These are phyloP conservation scores for Pseudognaphalium luteoalbum DNA, from an alignment of 129 eudicot species.

Conservation along the genomic window DNA sequence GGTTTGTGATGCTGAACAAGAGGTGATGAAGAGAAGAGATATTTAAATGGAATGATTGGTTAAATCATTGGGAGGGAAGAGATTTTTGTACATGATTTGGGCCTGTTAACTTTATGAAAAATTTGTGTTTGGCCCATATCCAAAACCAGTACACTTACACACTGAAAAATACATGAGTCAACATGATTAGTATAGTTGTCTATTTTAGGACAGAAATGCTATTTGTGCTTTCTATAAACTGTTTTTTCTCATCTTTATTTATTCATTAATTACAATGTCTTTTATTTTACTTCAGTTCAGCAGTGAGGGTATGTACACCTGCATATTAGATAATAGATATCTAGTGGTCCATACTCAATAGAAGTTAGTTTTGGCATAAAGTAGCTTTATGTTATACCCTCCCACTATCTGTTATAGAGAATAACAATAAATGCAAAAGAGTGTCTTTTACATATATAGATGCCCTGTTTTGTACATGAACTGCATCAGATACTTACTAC, in stretches of 20 bases:
- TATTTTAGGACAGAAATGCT: too few relatives aligned
- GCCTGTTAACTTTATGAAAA: slow-evolving; percentile 3
- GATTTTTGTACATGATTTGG: slow-evolving; percentile 23
- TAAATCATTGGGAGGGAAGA: slow-evolving; percentile 38
- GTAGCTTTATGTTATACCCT: slow-evolving; percentile 74
- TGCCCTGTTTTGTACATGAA: slow-evolving; percentile 28
- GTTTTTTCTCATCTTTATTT: not conserved
- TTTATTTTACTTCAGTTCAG: not conserved
- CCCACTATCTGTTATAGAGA: slow-evolving; percentile 54
- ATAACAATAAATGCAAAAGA: slow-evolving; percentile 48
- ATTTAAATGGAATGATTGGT: slow-evolving; percentile 65
- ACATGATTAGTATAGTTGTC: too few relatives aligned
- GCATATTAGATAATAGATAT: slow-evolving; percentile 21
- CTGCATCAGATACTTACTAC: slow-evolving; percentile 42
- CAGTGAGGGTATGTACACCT: slow-evolving; percentile 1
- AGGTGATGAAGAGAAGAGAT: slow-evolving; percentile 52
- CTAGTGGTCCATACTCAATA: slow-evolving; percentile 40
- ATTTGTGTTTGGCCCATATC: not conserved
- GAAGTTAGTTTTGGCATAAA: slow-evolving; percentile 44
- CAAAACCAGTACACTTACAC: not conserved
- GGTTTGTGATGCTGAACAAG: slow-evolving; percentile 48
- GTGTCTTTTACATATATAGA: slow-evolving; percentile 28
- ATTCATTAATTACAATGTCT: not conserved
- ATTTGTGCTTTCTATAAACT: not conserved
- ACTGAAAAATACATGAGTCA: not conserved